Conservation (phyloP, 129 eudicot species). For the Smallanthus sonchifolius region DNA sequence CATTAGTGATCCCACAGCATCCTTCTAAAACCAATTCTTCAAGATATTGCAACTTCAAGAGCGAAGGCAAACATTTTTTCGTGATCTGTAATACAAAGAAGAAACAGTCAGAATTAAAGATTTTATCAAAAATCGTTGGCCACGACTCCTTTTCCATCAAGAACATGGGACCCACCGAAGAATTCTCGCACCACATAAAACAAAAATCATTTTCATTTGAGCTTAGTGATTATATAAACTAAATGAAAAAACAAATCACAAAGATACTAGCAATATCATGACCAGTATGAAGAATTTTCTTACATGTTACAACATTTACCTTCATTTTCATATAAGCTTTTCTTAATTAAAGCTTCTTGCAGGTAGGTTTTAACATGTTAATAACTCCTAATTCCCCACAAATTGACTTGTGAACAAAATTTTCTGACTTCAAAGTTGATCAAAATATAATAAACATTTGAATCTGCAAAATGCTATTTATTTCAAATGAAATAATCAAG, state of each 20-base stretch:
- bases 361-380: slow-evolving; percentile 6
- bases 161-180: background rate
- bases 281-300: background rate
- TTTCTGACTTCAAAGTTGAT: background rate
- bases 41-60: slow-evolving; percentile 62
- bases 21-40: slow-evolving; percentile 86
- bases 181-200: too few species aligned
- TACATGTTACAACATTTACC: too few species aligned
- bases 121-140: slow-evolving; percentile 4
- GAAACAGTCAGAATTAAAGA: slow-evolving; percentile 19
- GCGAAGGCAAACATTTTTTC: slow-evolving; percentile 63
- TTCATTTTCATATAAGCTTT: too few species aligned
- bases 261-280: background rate
- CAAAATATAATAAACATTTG: too few species aligned
- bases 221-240: background rate
- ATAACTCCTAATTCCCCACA: background rate
- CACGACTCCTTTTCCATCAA: background rate
- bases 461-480: too few species aligned
- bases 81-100: slow-evolving; percentile 54
- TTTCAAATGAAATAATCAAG: background rate
- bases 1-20: slow-evolving; percentile 80
- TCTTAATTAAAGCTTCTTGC: background rate
- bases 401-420: background rate
- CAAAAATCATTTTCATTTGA: background rate
- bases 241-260: background rate